Evolutionary conservation across 768 basidiomycete genomes (phyloP), one percentile per base, ranked within the genome.

Genomic region (Suillus lakei): DNA sequence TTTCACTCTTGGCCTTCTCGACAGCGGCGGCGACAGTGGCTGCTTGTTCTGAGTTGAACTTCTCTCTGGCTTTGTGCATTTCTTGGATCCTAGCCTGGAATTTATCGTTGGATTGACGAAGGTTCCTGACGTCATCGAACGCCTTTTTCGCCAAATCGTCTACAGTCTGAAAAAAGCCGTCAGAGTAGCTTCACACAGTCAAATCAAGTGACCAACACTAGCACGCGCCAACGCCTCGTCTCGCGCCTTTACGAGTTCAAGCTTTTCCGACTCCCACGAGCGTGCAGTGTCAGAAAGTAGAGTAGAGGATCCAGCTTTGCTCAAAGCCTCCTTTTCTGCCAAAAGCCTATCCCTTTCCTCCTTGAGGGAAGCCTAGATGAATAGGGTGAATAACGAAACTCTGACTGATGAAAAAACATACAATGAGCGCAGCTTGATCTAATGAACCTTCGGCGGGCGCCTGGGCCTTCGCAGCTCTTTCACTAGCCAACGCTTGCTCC

Each of bases 261-360:
- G 80, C 69, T 88, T 91, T 72, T 92, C 90, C 1, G 79, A 70
- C 63, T 91, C 89, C 85, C 86, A 86, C 16, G 69, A 66, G 61
- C 79, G 82, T 36, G 72, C 71, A 41, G 76, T 73, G 16, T 80
- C 78, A 4, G 80, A 64, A 5, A 72, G 70, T 1, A 68, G 69
- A 23, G 71, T 64, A 7, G 64, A n/a, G 26, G 67, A 66, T 26
- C 50, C 50, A 2, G 78, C 36, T n/a, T 76, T 63, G 41, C 65
- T 72, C 62, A 75, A 67, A 26, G 77, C 76, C 63, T 83, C 83
- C 71, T 88, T 91, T 71, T 91, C 90, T 0, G 81, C 82, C 32
- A 89, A 77, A 21, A 93, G 76, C 59, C 79, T 82, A 70, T 91
- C 90, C 59, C 86, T 82, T 74, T 94, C 88, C 51, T 83, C 81